Evolutionary conservation across 2,329 filamentous ascomycete species (phyloP), one percentile per base, ranked within the genome.

Genomic region (Sarocladium oryzae): DNA sequence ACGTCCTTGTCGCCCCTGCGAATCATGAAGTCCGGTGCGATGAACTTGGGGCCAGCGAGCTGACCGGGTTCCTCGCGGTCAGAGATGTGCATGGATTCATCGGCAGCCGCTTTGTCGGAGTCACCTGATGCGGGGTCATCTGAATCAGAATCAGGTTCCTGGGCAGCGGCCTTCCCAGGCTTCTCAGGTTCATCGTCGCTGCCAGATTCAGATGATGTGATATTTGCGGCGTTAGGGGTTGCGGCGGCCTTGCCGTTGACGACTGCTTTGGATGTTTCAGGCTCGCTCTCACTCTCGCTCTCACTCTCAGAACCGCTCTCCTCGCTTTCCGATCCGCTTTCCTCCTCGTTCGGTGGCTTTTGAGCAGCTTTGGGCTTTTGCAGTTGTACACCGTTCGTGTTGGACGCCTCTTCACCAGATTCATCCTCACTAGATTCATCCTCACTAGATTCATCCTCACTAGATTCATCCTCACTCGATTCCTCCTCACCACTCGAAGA

Each of bases 1-100:
- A 63, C 56, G n/a, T 63, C 61, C 40, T 64, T 62, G 23, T 67
- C 60, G 11, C 67, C 73, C 56, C 77, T 77, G 52, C 77, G 76
- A 49, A 82, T 65, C 53, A 73, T 69, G 56, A 82, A 81, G 51
- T 78, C 74, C 5, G 75, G 78, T 11, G 69, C 69, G 32, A 78
- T 66, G 30, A 78, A 68, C 33, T 70, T 69, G 24, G 69, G 66
- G 2, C 77, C 54, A 41, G 75, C 72, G 63, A 63, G 58, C 51
- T 68, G 68, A 15, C 45, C 54, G 55, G 50, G 46, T 24, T 53
- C 49, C 36, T 64, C 57, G 15, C 66, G 66, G 43, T 66, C 61
- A 20, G 61, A 57, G n/a, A 69, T 64, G 41, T 68, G 66, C 58
- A 69, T 68, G 1, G 73, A 69, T 56, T 71, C 64, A 38, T 73